A percentile compares a stretch with the other conserved stretches of the same genome.
phyloP scores from a whole-genome alignment of 2,329 filamentous ascomycete genomes.

The Nectriaceae sp. region DNA sequence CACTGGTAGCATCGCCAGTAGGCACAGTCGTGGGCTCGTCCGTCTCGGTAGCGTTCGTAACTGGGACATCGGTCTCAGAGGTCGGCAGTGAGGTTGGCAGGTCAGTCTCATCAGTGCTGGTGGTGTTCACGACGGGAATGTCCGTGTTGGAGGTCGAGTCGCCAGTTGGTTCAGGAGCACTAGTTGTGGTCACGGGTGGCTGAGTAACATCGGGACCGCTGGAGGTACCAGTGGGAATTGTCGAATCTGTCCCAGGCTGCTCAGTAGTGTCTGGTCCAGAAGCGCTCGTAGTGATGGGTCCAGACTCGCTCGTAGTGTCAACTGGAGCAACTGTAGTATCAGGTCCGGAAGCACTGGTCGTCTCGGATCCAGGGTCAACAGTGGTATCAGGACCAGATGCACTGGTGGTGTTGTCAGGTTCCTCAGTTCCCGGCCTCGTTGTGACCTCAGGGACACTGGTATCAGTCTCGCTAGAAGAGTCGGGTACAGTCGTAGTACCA shows the following conservation, averaged over 20 bases:
- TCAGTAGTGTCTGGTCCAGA: constrained; percentile 4
- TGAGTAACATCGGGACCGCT: not conserved
- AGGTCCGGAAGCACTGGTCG: not conserved
- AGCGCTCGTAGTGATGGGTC: constrained; percentile 1
- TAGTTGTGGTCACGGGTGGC: not conserved
- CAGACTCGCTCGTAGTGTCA: not conserved
- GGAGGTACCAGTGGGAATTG: not conserved
- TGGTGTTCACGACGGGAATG: not conserved
- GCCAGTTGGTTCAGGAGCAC: not conserved
- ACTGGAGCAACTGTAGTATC: not conserved
- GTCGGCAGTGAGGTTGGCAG: not conserved
- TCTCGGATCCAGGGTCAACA: not conserved
- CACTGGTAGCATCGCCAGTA: too few relatives aligned
- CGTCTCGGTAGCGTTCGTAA: not conserved
- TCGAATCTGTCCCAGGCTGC: too few relatives aligned
- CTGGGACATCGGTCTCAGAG: constrained; percentile 4
- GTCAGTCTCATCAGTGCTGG: not conserved
- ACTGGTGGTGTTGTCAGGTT: not conserved
- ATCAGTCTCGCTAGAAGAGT: not conserved
- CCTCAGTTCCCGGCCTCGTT: too few relatives aligned
- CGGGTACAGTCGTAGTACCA: not conserved
- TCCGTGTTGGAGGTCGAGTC: not conserved
- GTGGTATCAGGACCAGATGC: not conserved
- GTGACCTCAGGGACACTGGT: constrained; percentile 7
- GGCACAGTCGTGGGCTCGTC: constrained; percentile 2